A percentile compares a stretch with the other conserved stretches of the same genome.
These are phyloP conservation scores for Hevea brasiliensis DNA, from an alignment of 345 rosid species.

Conservation along the genomic window DNA sequence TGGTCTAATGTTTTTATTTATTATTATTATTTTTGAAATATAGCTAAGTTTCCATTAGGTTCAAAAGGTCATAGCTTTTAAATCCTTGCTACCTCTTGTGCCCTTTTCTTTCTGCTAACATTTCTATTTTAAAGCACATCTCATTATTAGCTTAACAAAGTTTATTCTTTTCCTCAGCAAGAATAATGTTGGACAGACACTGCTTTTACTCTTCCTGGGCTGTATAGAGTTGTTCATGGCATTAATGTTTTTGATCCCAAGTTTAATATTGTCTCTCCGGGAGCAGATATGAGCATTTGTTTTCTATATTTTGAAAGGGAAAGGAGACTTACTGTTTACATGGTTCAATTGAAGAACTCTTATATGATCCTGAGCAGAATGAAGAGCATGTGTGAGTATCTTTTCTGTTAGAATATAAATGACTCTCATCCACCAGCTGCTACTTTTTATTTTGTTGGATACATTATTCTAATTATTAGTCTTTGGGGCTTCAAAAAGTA, in stretches of 20 bases:
- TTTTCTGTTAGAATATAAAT: background rate
- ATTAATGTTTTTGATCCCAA: constrained; percentile 96
- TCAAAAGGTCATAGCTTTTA: too few relatives aligned
- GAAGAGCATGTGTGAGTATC: constrained; percentile 74
- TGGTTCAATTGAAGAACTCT: constrained; percentile 75
- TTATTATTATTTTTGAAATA: too few relatives aligned
- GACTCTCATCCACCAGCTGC: too few relatives aligned
- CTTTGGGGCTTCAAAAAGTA: background rate
- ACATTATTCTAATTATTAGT: too few relatives aligned
- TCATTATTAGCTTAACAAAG: background rate
- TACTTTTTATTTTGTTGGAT: too few relatives aligned
- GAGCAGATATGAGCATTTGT: constrained; percentile 90
- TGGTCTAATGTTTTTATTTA: background rate
- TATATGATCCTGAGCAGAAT: constrained; percentile 72
- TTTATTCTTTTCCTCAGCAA: constrained; percentile 52
- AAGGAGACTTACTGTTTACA: constrained; percentile 75
- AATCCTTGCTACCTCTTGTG: too few relatives aligned
- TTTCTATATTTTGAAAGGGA: constrained; percentile 65
- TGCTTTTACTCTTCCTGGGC: constrained; percentile 90
- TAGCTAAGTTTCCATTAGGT: too few relatives aligned
- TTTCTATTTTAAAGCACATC: background rate
- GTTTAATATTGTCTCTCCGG: constrained; percentile 97
- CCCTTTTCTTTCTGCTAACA: too few relatives aligned
- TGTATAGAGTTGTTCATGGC: constrained; percentile 92
- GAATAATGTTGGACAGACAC: constrained; percentile 87